Base-by-base conservation (phyloP, 1,284 basidiomycete genomes). In the Coniferiporia sulphurascens region DNA sequence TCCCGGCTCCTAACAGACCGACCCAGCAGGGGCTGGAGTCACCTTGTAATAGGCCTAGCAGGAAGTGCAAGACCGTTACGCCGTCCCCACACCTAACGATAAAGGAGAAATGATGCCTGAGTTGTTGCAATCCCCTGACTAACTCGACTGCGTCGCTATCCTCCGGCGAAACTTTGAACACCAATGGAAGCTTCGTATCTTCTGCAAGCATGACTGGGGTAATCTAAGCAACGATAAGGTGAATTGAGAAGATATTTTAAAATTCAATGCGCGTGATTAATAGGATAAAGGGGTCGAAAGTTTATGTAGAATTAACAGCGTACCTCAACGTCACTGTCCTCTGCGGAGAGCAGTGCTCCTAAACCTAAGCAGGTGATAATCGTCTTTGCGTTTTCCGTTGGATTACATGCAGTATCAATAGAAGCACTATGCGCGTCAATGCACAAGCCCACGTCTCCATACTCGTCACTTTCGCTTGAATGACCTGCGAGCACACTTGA, bases 401-500 rank as follows among this genome's bases (percentile, higher is more conserved):
- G 19, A 2, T 21, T 36, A 12, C 52, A 2, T 13, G 32, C 22
- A 2, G 22, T 9, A n/a, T 22, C 17, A 44, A 51, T 22, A 45
- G 48, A 19, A 35, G 57, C n/a, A 22, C 17, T 38, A 52, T 19
- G 19, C 13, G 55, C 59, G 5, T 81, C 79, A 3, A 85, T 72
- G 77, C 77, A 82, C 36, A 84, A 53, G 1, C 74, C 79, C 22
- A 82, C 66, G 61, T 84, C 82, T 2, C 76, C 76, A 50, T 73
- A 80, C 55, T 84, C 82, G 62, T 83, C 82, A 61, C 75, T 76
- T 62, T 86, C 83, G 64, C 76, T 82, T 12, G 73, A 69, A 48
- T 73, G 73, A 1, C 83, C 83, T 0, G 77, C 78, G 15, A 85
- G 74, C 49, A 84, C 70, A 65, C 81, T 84, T 12, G 78, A 77